Percentiles rank a stretch among this genome's conserved stretches.
Conservation (phyloP, 139 green algal genomes). For the Micractinium conductrix region DNA sequence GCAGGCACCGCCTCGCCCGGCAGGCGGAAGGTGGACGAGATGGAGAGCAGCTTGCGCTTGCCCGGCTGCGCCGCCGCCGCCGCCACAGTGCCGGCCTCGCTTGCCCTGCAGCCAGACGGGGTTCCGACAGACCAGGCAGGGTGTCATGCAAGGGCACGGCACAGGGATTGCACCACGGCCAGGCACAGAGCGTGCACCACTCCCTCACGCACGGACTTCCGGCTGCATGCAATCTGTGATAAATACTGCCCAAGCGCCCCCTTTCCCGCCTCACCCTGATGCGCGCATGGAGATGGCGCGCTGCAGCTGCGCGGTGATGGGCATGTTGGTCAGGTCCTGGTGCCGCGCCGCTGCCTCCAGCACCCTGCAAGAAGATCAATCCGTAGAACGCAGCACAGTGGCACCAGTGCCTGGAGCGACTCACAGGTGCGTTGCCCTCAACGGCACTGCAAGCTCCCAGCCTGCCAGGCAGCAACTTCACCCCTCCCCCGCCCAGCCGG, state of each 20-base stretch:
- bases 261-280: background rate
- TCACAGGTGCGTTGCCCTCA: background rate
- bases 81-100: background rate
- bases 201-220: too few species aligned
- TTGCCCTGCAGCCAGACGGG: background rate
- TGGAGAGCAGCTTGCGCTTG: conserved; percentile 38
- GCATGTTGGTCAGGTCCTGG: background rate
- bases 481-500: background rate
- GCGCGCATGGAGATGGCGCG: background rate
- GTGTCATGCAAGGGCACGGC: background rate
- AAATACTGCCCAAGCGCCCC: background rate
- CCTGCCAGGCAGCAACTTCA: background rate
- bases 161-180: too few species aligned
- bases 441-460: background rate
- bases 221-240: too few species aligned
- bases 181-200: too few species aligned
- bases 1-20: conserved; percentile 23
- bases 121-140: too few species aligned
- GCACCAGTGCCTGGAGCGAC: background rate
- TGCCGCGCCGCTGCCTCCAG: conserved; percentile 3
- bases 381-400: too few species aligned
- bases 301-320: conserved; percentile 26
- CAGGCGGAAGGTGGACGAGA: conserved; percentile 21
- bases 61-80: background rate
- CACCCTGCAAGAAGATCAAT: conserved; percentile 9